Evolutionary conservation across 768 basidiomycete species (phyloP), one percentile per base, ranked within the genome.

Genomic region (Galerina marginata): DNA sequence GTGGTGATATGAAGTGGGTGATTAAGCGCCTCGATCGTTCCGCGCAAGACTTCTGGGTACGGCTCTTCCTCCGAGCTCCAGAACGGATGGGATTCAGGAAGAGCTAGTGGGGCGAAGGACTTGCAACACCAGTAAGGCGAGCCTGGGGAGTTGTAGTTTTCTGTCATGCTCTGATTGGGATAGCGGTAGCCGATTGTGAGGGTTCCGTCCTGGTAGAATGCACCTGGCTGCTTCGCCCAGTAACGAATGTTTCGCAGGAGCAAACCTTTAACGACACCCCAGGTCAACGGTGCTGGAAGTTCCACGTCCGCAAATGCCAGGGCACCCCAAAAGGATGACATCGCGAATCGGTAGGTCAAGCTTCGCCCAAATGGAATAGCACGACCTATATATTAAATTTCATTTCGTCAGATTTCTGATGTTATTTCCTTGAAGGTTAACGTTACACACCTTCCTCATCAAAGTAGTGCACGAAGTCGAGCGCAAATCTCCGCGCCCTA

Each of bases 71-170:
- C 65, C 1, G 84, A 75, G 0, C 82, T 67, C 91, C 90, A 93
- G 81, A 91, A 92, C 1, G 88, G 87, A 71, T 92, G 89, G 1
- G 80, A 77, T 14, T 83, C 80, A 2, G 88, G 84, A 3, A 90
- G 79, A 6, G 89, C 78, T 14, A 92, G 82, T 6, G 87, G 72
- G 40, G 88, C 78, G 71, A 93, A 92, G 1, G 88, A 86, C 68
- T 91, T 90, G 77, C 89, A 91, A 68, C 86, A 89, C 91, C 90
- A 92, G 73, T 92, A 93, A 2, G 88, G 87, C 25, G 88, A 90
- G 16, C 89, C 89, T 15, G 86, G 85, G 4, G 89, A 88, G 69
- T 92, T 91, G 77, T 93, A 91, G 73, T 89, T 91, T 69, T 92
- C 87, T 12, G 85, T 89, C 78, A 91, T 86, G 70, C 88, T 88